Percentiles rank a stretch among this genome's conserved stretches.
Evolutionary conservation across 2,329 filamentous ascomycete genomes (phyloP).

Genomic region (Pseudovirgaria hyperparasitica): DNA sequence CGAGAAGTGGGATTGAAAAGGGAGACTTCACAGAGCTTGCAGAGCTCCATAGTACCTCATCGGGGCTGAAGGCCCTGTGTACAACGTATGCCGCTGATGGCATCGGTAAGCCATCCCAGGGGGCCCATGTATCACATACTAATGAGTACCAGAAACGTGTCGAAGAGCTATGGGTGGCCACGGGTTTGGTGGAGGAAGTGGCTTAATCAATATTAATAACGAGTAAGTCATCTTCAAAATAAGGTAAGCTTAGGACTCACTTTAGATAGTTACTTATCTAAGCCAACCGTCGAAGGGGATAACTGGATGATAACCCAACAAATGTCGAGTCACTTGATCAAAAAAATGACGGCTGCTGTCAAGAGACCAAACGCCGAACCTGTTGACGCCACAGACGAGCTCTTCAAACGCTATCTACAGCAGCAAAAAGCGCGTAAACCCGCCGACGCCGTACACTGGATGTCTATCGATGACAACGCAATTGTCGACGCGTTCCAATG

Average conservation of each 20-base stretch:
- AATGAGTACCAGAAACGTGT: conserved; percentile 29
- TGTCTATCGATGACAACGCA: conserved; percentile 22
- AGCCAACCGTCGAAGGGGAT: conserved; percentile 43
- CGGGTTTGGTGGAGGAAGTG: conserved; percentile 40
- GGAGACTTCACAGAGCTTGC: conserved; percentile 37
- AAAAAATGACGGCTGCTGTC: conserved; percentile 34
- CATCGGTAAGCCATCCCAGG: conserved; percentile 17
- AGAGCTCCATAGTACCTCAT: conserved; percentile 41
- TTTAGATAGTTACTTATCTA: conserved; percentile 29
- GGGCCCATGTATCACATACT: not conserved
- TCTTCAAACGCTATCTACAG: conserved; percentile 29
- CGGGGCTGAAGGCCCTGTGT: conserved; percentile 40
- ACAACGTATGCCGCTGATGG: conserved; percentile 41
- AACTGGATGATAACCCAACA: conserved; percentile 48
- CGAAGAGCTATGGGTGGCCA: conserved; percentile 41
- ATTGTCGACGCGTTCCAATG: conserved; percentile 34
- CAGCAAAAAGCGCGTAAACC: conserved; percentile 15
- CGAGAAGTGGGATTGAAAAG: conserved; percentile 34
- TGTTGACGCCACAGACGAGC: conserved; percentile 26
- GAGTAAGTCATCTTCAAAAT: conserved; percentile 15
- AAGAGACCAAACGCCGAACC: conserved; percentile 18
- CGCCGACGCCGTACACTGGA: conserved; percentile 13
- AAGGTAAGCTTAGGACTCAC: not conserved
- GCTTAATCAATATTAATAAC: conserved; percentile 38
- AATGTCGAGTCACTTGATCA: conserved; percentile 37